Evolutionary conservation across 257 asterid species (phyloP), one percentile per base, ranked within the genome.

Genomic region (Solanum virginianum): DNA sequence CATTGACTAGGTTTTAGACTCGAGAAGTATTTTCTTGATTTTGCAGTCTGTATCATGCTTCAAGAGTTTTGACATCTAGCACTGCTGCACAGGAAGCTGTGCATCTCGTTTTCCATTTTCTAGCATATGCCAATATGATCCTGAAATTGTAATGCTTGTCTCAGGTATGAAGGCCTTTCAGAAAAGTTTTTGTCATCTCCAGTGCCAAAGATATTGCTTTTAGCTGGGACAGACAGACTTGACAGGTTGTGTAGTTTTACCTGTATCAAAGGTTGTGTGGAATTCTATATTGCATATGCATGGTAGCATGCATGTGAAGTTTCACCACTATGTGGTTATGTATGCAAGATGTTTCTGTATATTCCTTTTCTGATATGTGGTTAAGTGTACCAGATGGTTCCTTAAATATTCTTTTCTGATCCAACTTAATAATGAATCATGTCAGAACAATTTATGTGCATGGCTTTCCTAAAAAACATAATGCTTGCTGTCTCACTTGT

Each of bases 151-250:
- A 75, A 26, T 68, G 49, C 62, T 71, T 83, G 59, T 89, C 86
- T 90, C 97, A 94, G 99, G 99, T 96, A 97, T 83, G 99, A 95
- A 92, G 98, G 99, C 86, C 98, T 97, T 89, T 97, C 99, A 26
- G 98, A 95, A 39, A 94, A 91, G 22, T 97, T 94, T 86, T 87
- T 97, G 89, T 90, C 98, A 55, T 87, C 91, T 88, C 95, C 98
- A 49, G 97, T 91, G 66, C 96, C 99, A 80, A 97, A 97, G 87
- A 93, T 97, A 88, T 90, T 97, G 91, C 99, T 97, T 87, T 90
- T 97, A 88, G 98, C 99, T 14, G 98, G 99, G 85, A 97, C 99
- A 47, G 99, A 97, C 90, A 91, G 99, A 84, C 92, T 97, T 82
- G 99, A 97, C 97, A 95, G 94, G 99, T 95, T 85, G 83, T 87